Conservation (phyloP, 164 flowering plant species). For the Brasenia schreberi region DNA sequence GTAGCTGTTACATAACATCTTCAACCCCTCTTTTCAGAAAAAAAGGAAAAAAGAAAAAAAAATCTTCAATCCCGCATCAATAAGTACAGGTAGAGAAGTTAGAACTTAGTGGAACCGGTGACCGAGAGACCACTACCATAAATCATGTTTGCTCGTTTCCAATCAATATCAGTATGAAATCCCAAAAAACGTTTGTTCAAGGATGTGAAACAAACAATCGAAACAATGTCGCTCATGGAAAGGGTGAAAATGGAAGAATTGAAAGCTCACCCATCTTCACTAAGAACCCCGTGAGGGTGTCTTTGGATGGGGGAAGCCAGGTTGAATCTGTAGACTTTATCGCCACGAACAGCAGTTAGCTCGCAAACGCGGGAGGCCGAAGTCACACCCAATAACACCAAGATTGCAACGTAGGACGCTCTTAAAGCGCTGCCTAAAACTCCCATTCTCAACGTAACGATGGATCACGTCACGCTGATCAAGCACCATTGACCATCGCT, state of each 20-base stretch:
- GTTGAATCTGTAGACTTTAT: conserved; percentile 51
- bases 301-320: conserved; percentile 43
- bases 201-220: background rate
- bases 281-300: conserved; percentile 76
- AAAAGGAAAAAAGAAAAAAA: too few species aligned
- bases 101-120: background rate
- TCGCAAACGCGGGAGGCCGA: conserved; percentile 32
- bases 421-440: background rate
- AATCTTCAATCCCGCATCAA: too few species aligned
- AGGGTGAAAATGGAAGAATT: background rate
- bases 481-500: too few species aligned
- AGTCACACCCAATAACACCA: background rate
- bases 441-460: background rate
- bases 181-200: background rate
- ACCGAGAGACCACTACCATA: background rate
- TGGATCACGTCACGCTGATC: too few species aligned
- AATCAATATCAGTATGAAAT: background rate
- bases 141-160: background rate
- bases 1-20: too few species aligned
- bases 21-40: too few species aligned
- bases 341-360: conserved; percentile 26
- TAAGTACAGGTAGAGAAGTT: background rate
- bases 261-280: conserved; percentile 79
- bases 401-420: background rate
- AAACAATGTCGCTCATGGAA: background rate